Base-by-base conservation (phyloP, 2,329 filamentous ascomycete genomes). In the Pseudocercospora pini-densiflorae region DNA sequence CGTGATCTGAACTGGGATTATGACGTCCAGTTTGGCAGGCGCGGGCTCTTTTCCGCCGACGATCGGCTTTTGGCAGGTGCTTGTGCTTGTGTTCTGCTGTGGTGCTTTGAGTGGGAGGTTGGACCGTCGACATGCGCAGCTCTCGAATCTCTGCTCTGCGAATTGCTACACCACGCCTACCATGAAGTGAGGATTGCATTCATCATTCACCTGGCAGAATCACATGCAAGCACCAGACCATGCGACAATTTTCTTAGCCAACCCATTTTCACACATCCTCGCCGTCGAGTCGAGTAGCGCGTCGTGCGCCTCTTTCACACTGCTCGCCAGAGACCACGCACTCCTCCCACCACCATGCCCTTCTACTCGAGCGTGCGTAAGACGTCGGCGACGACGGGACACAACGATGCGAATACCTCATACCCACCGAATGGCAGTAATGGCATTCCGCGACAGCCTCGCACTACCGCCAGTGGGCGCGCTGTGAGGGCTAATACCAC, bases 401-500 rank as follows among this genome's bases (percentile, higher is more conserved):
- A 33, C 19, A 36, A 51, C 27, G 68, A 64, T 64, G 36, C 53
- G 51, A 60, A 54, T 31, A 16, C 59, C 29, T 16, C 59, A 23
- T 27, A 55, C 33, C 61, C 57, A 21, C 31, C 64, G 14, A 59
- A 54, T 27, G 31, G 61, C 23, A 53, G 49, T 43, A 67, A 63
- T 60, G 68, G 62, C 59, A 58, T 58, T 19, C 55, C 62, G 43
- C 68, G 58, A 62, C 66, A 66, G 47, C 70, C 63, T 54, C 72
- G 73, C 64, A 72, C 66, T 19, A 76, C 71, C 16, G 81, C 71
- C 62, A 83, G 82, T 51, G 81, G 82, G 63, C 79, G 83, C 67
- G 81, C 82, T 57, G 79, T 81, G 27, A 80, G 82, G 62, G 79
- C 80, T 61, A 82, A 79, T 49, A 79, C 82, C 61, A 77, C 76